Evolutionary conservation across 192 early-diverging fungal species (phyloP), one percentile per base, ranked within the genome.

Genomic region (Pilaira anomala): DNA sequence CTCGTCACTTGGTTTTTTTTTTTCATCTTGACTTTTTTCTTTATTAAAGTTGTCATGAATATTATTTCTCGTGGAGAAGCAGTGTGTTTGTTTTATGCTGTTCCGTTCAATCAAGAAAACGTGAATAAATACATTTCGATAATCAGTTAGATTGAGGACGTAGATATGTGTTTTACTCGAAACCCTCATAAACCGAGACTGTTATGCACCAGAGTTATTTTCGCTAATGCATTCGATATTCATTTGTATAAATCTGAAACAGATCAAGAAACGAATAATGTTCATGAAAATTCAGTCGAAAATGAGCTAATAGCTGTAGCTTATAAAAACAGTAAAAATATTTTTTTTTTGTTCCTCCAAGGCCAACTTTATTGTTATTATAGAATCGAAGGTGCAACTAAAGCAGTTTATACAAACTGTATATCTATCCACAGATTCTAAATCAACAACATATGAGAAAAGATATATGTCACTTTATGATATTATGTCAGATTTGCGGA

Each of bases 41-140:
- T n/a, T n/a, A n/a, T n/a, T n/a, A n/a, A n/a, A n/a, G n/a, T n/a
- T n/a, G n/a, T 54, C 14, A 36, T 54, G 52, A 54, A 12, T 54
- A 33, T 54, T 54, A 54, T 54, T 33, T 54, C 52, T 54, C 52
- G 29, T 14, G 52, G 30, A 54, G 52, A 54, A 54, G 52, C 52
- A 54, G 52, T 33, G 52, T 54, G 52, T 19, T 54, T 33, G n/a
- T 54, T 54, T 54, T 54, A 54, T 33, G 28, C 28, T 16, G 52
- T 33, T 33, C 51, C 51, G 51, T 53, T 14, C 51, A 53, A 30
- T 53, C 51, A 53, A 29, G 22, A 51, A 24, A 51, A 28, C n/a
- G 46, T 48, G 46, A 48, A 48, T 50, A 50, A 45, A 45, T 45
- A 45, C 42, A 45, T 12, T 45, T 45, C 42, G 42, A 45, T 45